Base-by-base conservation (phyloP, 1,284 basidiomycete genomes). In the Meripilus lineatus region DNA sequence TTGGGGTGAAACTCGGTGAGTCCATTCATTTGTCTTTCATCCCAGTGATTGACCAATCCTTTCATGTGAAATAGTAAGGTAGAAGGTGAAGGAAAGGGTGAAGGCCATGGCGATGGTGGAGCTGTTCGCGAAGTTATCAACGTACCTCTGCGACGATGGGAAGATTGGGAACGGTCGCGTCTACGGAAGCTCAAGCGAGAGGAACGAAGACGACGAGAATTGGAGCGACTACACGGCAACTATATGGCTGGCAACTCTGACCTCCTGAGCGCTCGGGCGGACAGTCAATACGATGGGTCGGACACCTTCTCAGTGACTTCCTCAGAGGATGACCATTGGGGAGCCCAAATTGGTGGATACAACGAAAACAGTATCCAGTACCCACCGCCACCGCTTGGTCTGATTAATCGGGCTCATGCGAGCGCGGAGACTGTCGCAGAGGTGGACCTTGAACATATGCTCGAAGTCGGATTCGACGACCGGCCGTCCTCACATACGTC, bases 161-260 rank as follows among this genome's bases (percentile, higher is more conserved):
- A 99, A 66, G 96, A 99, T 58, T 99, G 96, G 96, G 96, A 99
- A 64, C 82, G 93, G 32, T 95, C 91, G n/a, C 79, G 95, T 26
- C 71, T 98, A 42, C 87, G 94, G 48, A 98, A 98, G 68, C 57
- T 93, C 34, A 84, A 81, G 53, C 83, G 96, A 3, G 94, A 97
- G 58, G 93, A 96, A 59, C 81, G 86, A 55, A 76, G 93, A 39
- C 70, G 87, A 54, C 72, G 74, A 56, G 84, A 95, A 25, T 77
- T 94, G 55, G 90, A 92, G 58, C 78, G 85, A 36, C 64, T 75
- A 40, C 81, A 88, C 56, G 72, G 75, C 3, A 83, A 83, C 33
- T 91, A 83, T 62, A 65, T 77, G 50, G 65, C 73, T 37, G 75
- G 79, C 21, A 81, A 83, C 46, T 72, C 75, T 25, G 79, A 84